Conservation (phyloP, 352 stramenopile genomes). For the Stephanocyclus meneghinianus region DNA sequence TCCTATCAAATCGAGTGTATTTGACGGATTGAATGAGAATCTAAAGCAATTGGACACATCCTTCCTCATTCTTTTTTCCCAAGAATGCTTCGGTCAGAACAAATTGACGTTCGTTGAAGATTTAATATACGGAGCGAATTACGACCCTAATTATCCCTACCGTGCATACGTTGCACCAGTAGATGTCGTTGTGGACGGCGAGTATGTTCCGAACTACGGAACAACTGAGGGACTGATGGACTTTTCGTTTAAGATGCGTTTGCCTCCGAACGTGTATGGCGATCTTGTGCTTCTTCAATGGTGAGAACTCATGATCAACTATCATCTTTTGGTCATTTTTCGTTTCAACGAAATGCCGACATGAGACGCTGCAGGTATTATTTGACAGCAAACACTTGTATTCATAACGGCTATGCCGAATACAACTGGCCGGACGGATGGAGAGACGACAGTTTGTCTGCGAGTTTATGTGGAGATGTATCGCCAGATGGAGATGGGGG, state of each 20-base stretch:
- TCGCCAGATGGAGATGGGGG: conserved; percentile 16
- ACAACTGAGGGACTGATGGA: conserved; percentile 30
- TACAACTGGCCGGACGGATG: conserved; percentile 52
- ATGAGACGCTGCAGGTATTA: conserved; percentile 38
- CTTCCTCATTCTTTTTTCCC: not conserved
- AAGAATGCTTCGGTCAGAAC: conserved; percentile 39
- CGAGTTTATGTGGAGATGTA: conserved; percentile 12
- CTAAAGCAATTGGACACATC: not conserved
- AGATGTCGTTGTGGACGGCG: not conserved
- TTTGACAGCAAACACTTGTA: conserved; percentile 56
- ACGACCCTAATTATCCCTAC: conserved; percentile 38
- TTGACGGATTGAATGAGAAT: not conserved
- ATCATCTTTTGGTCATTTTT: not conserved
- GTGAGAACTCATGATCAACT: conserved; percentile 18
- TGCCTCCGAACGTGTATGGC: conserved; percentile 38
- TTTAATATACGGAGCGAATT: conserved; percentile 32
- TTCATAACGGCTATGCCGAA: conserved; percentile 44
- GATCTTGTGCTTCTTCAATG: conserved; percentile 56
- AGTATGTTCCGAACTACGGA: conserved; percentile 30
- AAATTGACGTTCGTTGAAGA: conserved; percentile 44
- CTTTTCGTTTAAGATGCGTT: conserved; percentile 43
- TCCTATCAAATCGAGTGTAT: not conserved
- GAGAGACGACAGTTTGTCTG: conserved; percentile 2
- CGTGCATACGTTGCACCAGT: conserved; percentile 34
- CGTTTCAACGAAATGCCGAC: not conserved